Evolutionary conservation across 108 stramenopile species (phyloP), one percentile per base, ranked within the genome.

Genomic region (Pelagomonas calceolata): DNA sequence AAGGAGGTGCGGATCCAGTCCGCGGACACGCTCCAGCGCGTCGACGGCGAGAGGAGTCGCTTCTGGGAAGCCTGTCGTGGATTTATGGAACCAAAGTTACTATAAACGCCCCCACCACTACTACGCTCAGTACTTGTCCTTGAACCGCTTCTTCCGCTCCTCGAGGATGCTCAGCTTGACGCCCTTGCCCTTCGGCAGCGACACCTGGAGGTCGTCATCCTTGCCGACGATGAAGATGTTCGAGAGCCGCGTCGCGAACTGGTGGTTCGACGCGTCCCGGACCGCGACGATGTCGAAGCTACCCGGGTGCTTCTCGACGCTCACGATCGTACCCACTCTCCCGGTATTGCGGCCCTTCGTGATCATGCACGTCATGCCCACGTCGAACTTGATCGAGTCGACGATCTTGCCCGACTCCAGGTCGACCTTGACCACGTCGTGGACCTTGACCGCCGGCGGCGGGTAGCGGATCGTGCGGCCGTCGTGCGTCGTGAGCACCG

Each of bases 391-490:
- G 85, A 91, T 74, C 79, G 91, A 87, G 70, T 94, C 94, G 29
- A 85, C 78, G 79, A 94, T 88, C 87, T 98, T 98, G 69, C 95
- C 95, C 67, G 95, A 93, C 74, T 83, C 91, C 72, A 98, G 85
- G 75, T 94, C 84, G 65, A 98, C 85, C 95, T 97, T 98, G 82
- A 99, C 86, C 68, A 88, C 89, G 85, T 99, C 98, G 82, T 98
- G 94, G 68, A 94, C 94, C 90, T 95, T 95, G 84, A 93, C 82
- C 70, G 90, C 83, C 45, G 98, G 98, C 85, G 98, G 94, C 67
- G 95, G 95, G 94, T 93, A 99, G 73, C 98, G 92, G 77, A 99
- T 81, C 71, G 98, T 98, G 81, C 98, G 94, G 67, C 97, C 98
- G 85, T 99, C 98, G 88, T 99, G 98, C 67, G 98, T 99, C 78